Evolutionary conservation across 371 early-diverging fungal species (phyloP), one percentile per base, ranked within the genome.

Genomic region (Paramicrosporidium saccamoebae): DNA sequence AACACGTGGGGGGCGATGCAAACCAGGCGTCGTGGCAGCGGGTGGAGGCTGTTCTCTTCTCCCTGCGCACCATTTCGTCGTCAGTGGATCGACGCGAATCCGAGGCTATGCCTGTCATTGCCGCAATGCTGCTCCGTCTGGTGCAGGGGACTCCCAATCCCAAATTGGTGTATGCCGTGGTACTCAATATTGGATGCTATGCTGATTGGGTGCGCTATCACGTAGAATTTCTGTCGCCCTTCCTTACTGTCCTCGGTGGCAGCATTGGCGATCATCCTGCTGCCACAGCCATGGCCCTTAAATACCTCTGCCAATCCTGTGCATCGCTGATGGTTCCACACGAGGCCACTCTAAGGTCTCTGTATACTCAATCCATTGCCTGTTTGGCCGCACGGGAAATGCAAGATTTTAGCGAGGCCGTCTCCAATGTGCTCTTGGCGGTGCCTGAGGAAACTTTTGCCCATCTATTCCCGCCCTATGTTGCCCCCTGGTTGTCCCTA

Each of bases 101-200:
- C 14, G 51, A 51, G 16, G 50, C 75, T 9, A 36, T 84, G 43
- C 78, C 78, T 9, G 55, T 61, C 30, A 73, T 92, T 21, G 73
- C 86, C 74, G 57, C 59, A 16, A 41, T 74, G 30, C 38, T 92
- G 10, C 61, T 72, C 2, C 57, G 58, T 24, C 39, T 84, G 20
- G n/a, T n/a, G n/a, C n/a, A n/a, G n/a, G n/a, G n/a, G n/a, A 78
- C 90, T 1, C 41, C 48, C 8, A 78, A 84, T 32, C 72, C 82
- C 7, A 77, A 77, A 34, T 58, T 88, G 40, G 65, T 65, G 22
- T 82, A 84, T 29, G 79, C 88, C 0, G 74, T 79, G 1, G 77
- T 78, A 6, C 42, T 88, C n/a, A 78, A 88, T 3, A 69, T 92
- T 30, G 77, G 81, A 3, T 52, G 82, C 25, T 92, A 86, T 34